These are phyloP conservation scores for Colletotrichum somersetense DNA, from an alignment of 2,329 filamentous ascomycete species.

Conservation along the genomic window DNA sequence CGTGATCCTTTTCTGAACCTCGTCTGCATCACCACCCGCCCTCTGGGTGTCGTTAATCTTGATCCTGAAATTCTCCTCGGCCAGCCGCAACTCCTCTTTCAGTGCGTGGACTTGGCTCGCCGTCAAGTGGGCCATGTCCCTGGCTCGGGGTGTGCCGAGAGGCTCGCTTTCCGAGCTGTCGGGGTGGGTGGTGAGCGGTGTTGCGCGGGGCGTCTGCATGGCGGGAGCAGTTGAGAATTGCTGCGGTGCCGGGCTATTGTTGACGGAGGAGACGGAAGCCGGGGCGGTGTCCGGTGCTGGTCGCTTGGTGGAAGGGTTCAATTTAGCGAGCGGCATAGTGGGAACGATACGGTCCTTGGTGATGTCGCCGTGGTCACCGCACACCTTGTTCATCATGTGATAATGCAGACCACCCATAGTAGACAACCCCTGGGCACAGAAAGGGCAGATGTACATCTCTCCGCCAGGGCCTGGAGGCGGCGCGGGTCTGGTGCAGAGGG, in stretches of 20 bases:
- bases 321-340: neutral
- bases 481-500: slow-evolving; percentile 49
- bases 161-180: neutral
- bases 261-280: neutral
- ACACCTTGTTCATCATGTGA: slow-evolving; percentile 60
- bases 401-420: slow-evolving; percentile 58
- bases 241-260: slow-evolving; percentile 9
- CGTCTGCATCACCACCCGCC: neutral
- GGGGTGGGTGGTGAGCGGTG: neutral
- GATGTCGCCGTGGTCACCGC: slow-evolving; percentile 55
- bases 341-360: neutral
- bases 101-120: slow-evolving; percentile 42
- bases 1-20: slow-evolving; percentile 49
- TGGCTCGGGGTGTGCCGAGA: slow-evolving; percentile 17
- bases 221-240: neutral
- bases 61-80: slow-evolving; percentile 47
- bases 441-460: slow-evolving; percentile 51
- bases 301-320: slow-evolving; percentile 14
- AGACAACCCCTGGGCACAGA: slow-evolving; percentile 61
- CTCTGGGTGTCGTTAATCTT: slow-evolving; percentile 21
- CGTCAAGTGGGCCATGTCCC: slow-evolving; percentile 34
- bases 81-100: slow-evolving; percentile 53
- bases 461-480: slow-evolving; percentile 41
- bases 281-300: slow-evolving; percentile 4
- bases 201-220: slow-evolving; percentile 10